phyloP scores from a whole-genome alignment of 208 protist species.

The Entamoeba moshkovskii region DNA sequence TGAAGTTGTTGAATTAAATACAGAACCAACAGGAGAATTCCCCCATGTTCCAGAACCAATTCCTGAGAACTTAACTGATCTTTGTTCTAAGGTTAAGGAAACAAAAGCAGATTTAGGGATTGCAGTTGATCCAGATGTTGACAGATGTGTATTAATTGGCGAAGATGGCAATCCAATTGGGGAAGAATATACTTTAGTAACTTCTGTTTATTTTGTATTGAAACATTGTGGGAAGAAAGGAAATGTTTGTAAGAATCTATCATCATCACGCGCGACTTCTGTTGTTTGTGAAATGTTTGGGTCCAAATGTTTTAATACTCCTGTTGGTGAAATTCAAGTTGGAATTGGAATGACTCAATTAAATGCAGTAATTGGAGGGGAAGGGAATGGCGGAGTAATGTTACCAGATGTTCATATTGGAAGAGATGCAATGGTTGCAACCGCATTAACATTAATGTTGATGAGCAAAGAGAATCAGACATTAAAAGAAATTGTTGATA shows the following conservation, averaged over 20 bases:
- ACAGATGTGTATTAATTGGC: conserved; percentile 50
- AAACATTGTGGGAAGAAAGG: conserved; percentile 21
- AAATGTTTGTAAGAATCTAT: conserved; percentile 48
- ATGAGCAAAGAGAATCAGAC: conserved; percentile 18
- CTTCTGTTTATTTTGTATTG: conserved; percentile 46
- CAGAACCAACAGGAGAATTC: conserved; percentile 46
- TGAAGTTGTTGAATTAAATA: conserved; percentile 39
- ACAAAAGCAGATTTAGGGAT: conserved; percentile 46
- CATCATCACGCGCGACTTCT: conserved; percentile 38
- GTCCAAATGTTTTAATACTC: conserved; percentile 25
- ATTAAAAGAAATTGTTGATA: conserved; percentile 37
- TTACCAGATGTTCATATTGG: conserved; percentile 52
- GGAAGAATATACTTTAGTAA: conserved; percentile 50
- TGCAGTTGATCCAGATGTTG: conserved; percentile 53
- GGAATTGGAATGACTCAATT: conserved; percentile 41
- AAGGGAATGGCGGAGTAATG: conserved; percentile 61
- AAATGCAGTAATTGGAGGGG: conserved; percentile 44
- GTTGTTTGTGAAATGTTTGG: conserved; percentile 39
- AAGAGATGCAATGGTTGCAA: conserved; percentile 47
- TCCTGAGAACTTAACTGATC: conserved; percentile 38
- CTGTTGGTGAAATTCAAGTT: conserved; percentile 52
- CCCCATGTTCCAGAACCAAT: conserved; percentile 49
- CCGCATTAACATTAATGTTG: conserved; percentile 33
- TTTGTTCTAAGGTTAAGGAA: conserved; percentile 40
- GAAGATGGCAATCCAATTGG: conserved; percentile 36